Evolutionary conservation across 106 monocot genomes (phyloP), one percentile per base, ranked within the genome.

Genomic region (Dendrobium chrysotoxum): DNA sequence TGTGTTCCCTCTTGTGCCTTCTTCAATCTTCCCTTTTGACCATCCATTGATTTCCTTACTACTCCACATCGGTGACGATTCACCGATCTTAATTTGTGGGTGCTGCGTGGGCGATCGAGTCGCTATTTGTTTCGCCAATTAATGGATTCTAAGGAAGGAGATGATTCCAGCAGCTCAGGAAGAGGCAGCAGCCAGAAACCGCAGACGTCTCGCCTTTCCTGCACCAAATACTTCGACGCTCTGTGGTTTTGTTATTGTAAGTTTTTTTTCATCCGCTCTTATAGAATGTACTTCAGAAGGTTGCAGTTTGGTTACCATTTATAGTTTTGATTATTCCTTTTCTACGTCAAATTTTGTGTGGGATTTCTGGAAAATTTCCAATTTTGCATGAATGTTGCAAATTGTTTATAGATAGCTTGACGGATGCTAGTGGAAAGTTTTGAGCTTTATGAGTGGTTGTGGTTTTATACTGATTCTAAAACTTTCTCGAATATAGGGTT

Each of bases 161-260:
- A 76, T 6, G 76, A 45, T 76, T 46, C 26, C 47, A 76, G 26
- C 47, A 23, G 26, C 76, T 1, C 40, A 21, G 41, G n/a, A 41
- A 47, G 45, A 12, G 25, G 15, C 16, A 76, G 76, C 23, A 47
- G 25, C 47, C 77, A 46, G 31, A 80, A 64, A 1, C 65, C 25
- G 26, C 57, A 28, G 4, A 45, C 23, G 31, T 40, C 20, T 4
- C 61, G 47, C 45, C 78, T 78, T 40, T 83, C 83, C 53, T 83
- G 83, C 47, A 83, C 83, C 38, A 78, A 83, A 53, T 78, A 77
- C 83, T 83, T 83, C 28, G 83, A 83, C 41, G 83, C 83, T 18
- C 42, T 83, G 35, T 83, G 83, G 83, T 83, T 83, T 78, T 83
- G 83, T 72, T 83, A 83, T 73, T 78, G 78, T 78, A 58, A 78